phyloP scores from a whole-genome alignment of 345 rosid species.

The Brassica carinata region DNA sequence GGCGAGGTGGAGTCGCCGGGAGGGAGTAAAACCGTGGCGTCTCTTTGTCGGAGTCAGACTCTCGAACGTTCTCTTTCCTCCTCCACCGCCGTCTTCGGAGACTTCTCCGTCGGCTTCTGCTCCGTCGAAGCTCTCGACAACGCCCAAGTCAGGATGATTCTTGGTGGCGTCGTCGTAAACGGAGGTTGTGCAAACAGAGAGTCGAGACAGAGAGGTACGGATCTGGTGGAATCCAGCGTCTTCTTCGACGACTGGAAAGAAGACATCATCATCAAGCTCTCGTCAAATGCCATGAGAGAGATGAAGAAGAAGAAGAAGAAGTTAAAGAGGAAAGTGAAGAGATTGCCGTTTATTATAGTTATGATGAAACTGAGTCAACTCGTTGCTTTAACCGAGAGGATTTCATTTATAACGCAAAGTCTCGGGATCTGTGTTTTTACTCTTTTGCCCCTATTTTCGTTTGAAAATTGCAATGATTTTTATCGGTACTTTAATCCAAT shows the following conservation, averaged over 20 bases:
- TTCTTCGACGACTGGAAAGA: conserved; percentile 41
- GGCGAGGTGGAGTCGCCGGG: conserved; percentile 56
- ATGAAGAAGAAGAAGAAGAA: not conserved
- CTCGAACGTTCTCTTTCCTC: conserved; percentile 35
- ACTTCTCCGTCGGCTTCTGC: conserved; percentile 75
- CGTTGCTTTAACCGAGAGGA: not conserved
- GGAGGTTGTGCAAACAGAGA: conserved; percentile 72
- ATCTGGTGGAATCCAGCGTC: conserved; percentile 48
- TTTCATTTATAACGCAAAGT: conserved; percentile 22
- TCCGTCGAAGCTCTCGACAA: conserved; percentile 62
- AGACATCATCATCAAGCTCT: conserved; percentile 39
- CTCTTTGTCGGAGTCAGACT: conserved; percentile 66
- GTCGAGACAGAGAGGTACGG: conserved; percentile 58
- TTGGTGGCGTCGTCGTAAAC: conserved; percentile 40
- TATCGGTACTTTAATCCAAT: conserved; percentile 2
- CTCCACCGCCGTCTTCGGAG: conserved; percentile 47
- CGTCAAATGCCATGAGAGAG: conserved; percentile 54
- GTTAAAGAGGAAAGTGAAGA: conserved; percentile 19
- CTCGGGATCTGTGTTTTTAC: conserved; percentile 7
- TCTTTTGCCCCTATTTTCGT: conserved; percentile 9
- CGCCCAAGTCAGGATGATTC: conserved; percentile 34
- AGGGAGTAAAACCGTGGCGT: conserved; percentile 54
- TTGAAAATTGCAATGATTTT: conserved; percentile 11
- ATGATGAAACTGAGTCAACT: conserved; percentile 35
- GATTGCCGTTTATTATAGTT: conserved; percentile 27